These are phyloP conservation scores for Aspergillus heteromorphus DNA, from an alignment of 495 filamentous ascomycete genomes.

Conservation along the genomic window DNA sequence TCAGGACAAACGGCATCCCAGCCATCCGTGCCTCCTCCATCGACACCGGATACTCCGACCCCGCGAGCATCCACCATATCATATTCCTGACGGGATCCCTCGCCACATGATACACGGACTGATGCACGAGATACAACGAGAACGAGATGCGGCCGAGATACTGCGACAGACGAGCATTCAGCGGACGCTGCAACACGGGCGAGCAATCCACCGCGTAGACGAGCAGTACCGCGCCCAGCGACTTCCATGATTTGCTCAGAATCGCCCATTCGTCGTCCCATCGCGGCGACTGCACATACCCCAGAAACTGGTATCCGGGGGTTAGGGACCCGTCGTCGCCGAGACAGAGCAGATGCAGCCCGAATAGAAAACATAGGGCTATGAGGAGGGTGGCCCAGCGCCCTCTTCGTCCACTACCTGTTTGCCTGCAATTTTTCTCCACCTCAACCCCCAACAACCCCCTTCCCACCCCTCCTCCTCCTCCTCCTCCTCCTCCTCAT, in stretches of 20 bases:
- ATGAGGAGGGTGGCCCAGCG: neutral
- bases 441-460: neutral
- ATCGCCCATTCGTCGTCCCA: constrained; percentile 21
- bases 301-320: constrained; percentile 19
- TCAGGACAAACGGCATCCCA: neutral
- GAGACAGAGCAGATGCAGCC: constrained; percentile 24
- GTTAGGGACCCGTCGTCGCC: constrained; percentile 19
- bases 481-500: neutral
- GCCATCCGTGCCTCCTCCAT: neutral
- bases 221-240: neutral
- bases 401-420: neutral
- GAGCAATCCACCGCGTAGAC: neutral
- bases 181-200: neutral
- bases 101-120: neutral
- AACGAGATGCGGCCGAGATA: neutral
- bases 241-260: neutral
- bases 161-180: neutral
- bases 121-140: neutral
- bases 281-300: constrained; percentile 11
- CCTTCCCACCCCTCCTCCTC: neutral
- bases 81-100: neutral
- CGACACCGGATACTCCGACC: neutral
- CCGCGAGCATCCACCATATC: neutral
- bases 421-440: neutral
- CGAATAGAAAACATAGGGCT: constrained; percentile 12